Evolutionary conservation across 305 asterid genomes (phyloP).

Genomic region (Rubia balearica): DNA sequence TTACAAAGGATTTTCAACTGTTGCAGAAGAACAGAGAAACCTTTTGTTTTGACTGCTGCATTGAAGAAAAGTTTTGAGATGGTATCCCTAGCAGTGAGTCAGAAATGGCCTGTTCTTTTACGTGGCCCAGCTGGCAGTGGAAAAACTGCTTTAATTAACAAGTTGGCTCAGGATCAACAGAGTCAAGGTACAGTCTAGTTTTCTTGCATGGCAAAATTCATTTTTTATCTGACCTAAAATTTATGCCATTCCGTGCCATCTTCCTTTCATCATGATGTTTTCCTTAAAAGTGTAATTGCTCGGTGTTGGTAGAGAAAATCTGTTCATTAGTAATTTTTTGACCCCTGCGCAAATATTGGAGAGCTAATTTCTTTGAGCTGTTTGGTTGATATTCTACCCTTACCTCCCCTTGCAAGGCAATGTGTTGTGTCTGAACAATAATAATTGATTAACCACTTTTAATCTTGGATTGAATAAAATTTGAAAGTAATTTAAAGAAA

Average conservation of each 20-base stretch:
- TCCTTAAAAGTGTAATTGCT: not conserved
- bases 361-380: not conserved
- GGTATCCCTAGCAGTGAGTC: conserved; percentile 76
- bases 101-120: conserved; percentile 95
- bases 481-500: not conserved
- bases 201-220: not conserved
- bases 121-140: conserved; percentile 94
- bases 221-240: not conserved
- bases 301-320: not conserved
- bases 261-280: not conserved
- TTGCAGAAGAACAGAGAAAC: conserved; percentile 46
- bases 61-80: conserved; percentile 65
- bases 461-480: not conserved
- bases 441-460: too few relatives aligned
- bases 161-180: conserved; percentile 53
- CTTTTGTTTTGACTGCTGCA: conserved; percentile 64
- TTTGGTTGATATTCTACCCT: too few relatives aligned
- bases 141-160: conserved; percentile 69
- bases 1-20: not conserved
- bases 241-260: not conserved
- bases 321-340: not conserved
- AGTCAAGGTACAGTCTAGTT: conserved; percentile 46
- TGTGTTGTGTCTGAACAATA: not conserved
- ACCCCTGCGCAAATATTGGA: not conserved
- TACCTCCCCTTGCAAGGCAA: not conserved